Evolutionary conservation across 208 protist genomes (phyloP).

Genomic region (Wallacemonas sp.): DNA sequence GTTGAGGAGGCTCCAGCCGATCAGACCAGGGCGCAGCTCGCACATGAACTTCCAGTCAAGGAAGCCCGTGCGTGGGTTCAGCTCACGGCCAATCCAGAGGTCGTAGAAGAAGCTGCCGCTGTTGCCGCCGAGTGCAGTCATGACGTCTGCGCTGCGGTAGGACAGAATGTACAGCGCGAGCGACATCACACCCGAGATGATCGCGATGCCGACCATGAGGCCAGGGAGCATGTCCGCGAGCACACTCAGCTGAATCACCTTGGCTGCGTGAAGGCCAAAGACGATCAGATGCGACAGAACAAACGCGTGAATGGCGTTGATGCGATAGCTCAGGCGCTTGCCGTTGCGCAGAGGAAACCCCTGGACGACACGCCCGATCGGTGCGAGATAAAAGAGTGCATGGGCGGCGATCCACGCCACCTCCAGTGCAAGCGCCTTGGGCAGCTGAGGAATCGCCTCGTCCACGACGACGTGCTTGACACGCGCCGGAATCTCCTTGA

Average conservation of each 20-base stretch:
- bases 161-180: constrained; percentile 64
- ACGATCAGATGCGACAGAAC: constrained; percentile 54
- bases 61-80: constrained; percentile 91
- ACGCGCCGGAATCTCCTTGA: constrained; percentile 25
- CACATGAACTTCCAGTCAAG: constrained; percentile 98
- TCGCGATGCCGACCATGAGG: constrained; percentile 72
- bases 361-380: constrained; percentile 63
- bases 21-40: constrained; percentile 95
- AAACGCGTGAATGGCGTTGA: constrained; percentile 85
- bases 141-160: constrained; percentile 55
- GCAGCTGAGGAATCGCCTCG: constrained; percentile 39
- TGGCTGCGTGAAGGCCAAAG: constrained; percentile 41
- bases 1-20: constrained; percentile 94
- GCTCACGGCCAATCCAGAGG: constrained; percentile 95
- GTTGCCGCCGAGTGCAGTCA: constrained; percentile 82
- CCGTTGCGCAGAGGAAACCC: constrained; percentile 68
- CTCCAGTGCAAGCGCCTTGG: constrained; percentile 55
- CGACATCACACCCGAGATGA: constrained; percentile 73
- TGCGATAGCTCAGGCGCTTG: constrained; percentile 66
- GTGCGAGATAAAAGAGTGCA: constrained; percentile 66
- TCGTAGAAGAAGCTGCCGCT: constrained; percentile 92
- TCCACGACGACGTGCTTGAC: constrained; percentile 21
- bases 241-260: constrained; percentile 39
- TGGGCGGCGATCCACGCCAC: constrained; percentile 65
- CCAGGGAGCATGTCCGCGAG: constrained; percentile 64